phyloP scores from a whole-genome alignment of 2,329 filamentous ascomycete genomes.

The Neonectria coccinea region DNA sequence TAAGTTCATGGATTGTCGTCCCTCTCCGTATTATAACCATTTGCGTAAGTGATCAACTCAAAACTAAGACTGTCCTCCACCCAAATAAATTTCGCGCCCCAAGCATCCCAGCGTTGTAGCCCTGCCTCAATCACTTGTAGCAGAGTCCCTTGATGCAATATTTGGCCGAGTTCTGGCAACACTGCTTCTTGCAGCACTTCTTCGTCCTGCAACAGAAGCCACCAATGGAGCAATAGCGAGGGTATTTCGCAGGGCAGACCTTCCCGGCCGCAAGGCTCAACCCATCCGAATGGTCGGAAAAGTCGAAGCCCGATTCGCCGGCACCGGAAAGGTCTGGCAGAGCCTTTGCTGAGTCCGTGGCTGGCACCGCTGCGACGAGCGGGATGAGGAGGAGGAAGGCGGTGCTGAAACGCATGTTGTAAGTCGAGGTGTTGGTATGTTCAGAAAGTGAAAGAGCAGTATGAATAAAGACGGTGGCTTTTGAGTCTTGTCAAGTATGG shows the following conservation, averaged over 20 bases:
- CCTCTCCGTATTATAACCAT: background rate
- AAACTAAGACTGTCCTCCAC: no score
- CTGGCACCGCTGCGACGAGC: background rate
- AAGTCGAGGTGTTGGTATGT: background rate
- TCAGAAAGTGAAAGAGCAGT: background rate
- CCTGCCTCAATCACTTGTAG: background rate
- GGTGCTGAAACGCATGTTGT: background rate
- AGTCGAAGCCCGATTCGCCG: background rate
- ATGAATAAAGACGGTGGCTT: background rate
- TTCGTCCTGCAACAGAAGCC: background rate
- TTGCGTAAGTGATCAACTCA: background rate
- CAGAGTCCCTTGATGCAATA: slow-evolving; percentile 1
- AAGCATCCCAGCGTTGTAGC: no score
- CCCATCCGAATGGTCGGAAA: background rate
- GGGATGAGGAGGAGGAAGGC: background rate
- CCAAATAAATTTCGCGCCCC: no score
- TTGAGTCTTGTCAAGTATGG: background rate
- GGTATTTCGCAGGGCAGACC: background rate
- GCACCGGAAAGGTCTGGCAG: background rate
- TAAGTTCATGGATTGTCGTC: no score
- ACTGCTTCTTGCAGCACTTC: slow-evolving; percentile 4
- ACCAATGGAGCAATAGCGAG: background rate
- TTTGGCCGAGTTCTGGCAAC: background rate
- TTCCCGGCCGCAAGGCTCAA: background rate
- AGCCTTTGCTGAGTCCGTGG: background rate